A percentile compares a stretch with the other conserved stretches of the same genome.
Evolutionary conservation across 2,329 filamentous ascomycete species (phyloP).

Genomic region (Pseudocercospora musae): DNA sequence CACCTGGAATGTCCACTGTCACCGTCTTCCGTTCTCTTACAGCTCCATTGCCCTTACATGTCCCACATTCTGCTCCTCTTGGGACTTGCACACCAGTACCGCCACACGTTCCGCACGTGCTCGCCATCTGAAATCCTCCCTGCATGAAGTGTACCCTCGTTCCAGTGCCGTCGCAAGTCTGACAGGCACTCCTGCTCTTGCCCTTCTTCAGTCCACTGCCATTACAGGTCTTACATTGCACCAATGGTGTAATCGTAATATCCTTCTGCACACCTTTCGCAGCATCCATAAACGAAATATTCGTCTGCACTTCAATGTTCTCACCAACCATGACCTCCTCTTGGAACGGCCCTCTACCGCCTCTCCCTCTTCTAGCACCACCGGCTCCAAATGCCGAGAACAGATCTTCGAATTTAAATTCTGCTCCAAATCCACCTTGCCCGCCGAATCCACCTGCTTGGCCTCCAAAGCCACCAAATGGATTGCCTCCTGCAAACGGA

Average conservation of each 20-base stretch:
- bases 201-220: slow-evolving; percentile 84
- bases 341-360: slow-evolving; percentile 67
- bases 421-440: slow-evolving; percentile 44
- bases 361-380: slow-evolving; percentile 48
- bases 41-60: slow-evolving; percentile 79
- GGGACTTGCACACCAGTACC: slow-evolving; percentile 76
- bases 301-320: slow-evolving; percentile 91
- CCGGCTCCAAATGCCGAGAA: slow-evolving; percentile 81
- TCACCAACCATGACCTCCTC: slow-evolving; percentile 85
- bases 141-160: slow-evolving; percentile 84
- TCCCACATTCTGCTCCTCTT: slow-evolving; percentile 73
- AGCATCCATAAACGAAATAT: slow-evolving; percentile 92
- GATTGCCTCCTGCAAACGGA: slow-evolving; percentile 56
- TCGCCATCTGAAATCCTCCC: slow-evolving; percentile 93
- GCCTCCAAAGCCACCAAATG: slow-evolving; percentile 47
- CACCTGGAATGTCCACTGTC: slow-evolving; percentile 85
- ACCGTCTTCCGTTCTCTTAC: slow-evolving; percentile 79
- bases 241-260: slow-evolving; percentile 79
- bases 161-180: slow-evolving; percentile 79
- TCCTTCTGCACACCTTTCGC: slow-evolving; percentile 87
- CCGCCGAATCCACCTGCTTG: slow-evolving; percentile 55
- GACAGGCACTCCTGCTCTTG: slow-evolving; percentile 68
- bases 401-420: slow-evolving; percentile 94
- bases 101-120: slow-evolving; percentile 77
- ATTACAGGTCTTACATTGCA: slow-evolving; percentile 75